Evolutionary conservation across 2,329 filamentous ascomycete genomes (phyloP), one percentile per base, ranked within the genome.

Genomic region (Emergomyces orientalis): DNA sequence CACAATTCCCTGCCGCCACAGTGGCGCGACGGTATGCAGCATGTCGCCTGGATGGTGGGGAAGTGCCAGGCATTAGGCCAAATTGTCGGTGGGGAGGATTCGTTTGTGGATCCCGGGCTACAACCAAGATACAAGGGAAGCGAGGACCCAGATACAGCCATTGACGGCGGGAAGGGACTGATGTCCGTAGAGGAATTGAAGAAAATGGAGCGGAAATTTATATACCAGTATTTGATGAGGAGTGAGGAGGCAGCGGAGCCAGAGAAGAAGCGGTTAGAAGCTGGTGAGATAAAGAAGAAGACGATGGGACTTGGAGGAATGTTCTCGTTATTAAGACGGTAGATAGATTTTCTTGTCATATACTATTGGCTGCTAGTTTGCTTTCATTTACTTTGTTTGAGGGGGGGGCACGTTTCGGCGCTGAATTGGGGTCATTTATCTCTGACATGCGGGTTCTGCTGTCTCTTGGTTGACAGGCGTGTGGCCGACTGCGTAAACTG

Each of bases 11-110:
- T 84, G 3, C 80, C 81, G 0, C 67, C 73, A 0, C 77, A 82
- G 64, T 84, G 81, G 82, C 75, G 76, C 60, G 72, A 79, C 60
- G 81, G 81, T 0, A 71, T 83, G 30, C 54, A 56, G 25, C 65
- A 70, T 70, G 64, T 68, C 4, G 60, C 58, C 39, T 66, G 64
- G 64, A 34, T 67, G n/a, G 39, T 62, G 34, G 43, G 59, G 45
- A 67, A 67, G 55, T 63, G 63, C 22, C 58, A 65, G 37, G 57
- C 59, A 30, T 54, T 66, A 34, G 62, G 58, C 45, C 57, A 66
- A 32, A 32, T 59, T 13, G 41, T 67, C 3, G 62, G 60, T 19
- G 34, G 49, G 22, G 58, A 43, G 7, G 37, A 37, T 11, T 27
- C 6, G 7, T 11, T 2, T 9, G 27, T 5, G 19, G 51, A 22